phyloP scores from a whole-genome alignment of 164 flowering plant genomes.

The Buxus sempervirens region DNA sequence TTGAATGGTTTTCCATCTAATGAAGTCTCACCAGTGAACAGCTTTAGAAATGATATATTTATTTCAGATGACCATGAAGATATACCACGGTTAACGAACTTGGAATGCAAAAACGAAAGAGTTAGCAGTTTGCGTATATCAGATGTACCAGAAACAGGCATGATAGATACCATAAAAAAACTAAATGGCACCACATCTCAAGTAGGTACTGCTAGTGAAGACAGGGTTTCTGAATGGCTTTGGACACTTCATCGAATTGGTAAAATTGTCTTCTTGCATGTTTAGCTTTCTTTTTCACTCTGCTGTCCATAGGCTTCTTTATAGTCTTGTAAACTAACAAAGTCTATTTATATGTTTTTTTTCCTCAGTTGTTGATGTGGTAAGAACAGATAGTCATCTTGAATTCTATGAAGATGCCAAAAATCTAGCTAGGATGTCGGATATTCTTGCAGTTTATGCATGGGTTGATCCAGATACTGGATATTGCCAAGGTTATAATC shows the following conservation, averaged over 20 bases:
- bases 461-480: constrained; percentile 97
- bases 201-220: constrained; percentile 39
- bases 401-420: constrained; percentile 74
- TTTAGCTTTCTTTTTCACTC: background rate
- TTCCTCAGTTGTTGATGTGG: constrained; percentile 83
- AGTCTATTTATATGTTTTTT: constrained; percentile 9
- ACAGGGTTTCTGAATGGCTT: constrained; percentile 82
- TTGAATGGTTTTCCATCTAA: constrained; percentile 34
- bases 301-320: background rate
- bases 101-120: constrained; percentile 31
- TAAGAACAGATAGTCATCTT: constrained; percentile 90
- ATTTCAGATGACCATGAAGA: constrained; percentile 25
- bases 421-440: constrained; percentile 91
- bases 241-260: constrained; percentile 96
- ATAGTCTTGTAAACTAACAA: constrained; percentile 6
- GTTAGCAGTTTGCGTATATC: constrained; percentile 46
- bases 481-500: constrained; percentile 79
- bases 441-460: constrained; percentile 93
- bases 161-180: too few species aligned
- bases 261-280: constrained; percentile 16
- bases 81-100: constrained; percentile 18
- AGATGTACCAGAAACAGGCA: constrained; percentile 41
- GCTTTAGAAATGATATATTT: constrained; percentile 41
- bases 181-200: constrained; percentile 31
- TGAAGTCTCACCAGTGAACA: constrained; percentile 19